Base-by-base conservation (phyloP, 2,329 filamentous ascomycete genomes). In the Aspergillus sp. region DNA sequence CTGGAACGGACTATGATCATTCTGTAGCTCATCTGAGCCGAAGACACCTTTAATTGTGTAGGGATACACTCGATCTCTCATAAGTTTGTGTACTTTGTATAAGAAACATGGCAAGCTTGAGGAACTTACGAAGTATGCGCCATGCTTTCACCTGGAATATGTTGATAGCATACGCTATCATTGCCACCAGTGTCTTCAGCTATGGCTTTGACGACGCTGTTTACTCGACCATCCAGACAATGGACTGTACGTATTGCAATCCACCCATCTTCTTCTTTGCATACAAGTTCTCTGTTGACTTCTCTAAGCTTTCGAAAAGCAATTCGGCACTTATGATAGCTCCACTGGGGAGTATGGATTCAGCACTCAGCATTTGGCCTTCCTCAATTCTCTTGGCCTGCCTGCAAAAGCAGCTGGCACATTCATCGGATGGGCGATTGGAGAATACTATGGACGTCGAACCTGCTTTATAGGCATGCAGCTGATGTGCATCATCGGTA, bases 101-200 rank as follows among this genome's bases (percentile, higher is more conserved):
- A 6, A 21, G 10, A 21, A 43, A 1, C 17, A 54, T 54, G 52
- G 13, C 38, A 9, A 15, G 36, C 21, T 12, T 54, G 21, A 54
- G 21, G 52, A 28, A n/a, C 52, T 45, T 54, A 12, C 38, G 21
- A 10, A n/a, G 6, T n/a, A 9, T 17, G 52, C 39, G 36, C 4
- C 21, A 43, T 30, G 36, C 39, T 39, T 25, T 54, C 21, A 54
- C 52, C 23, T 43, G 52, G 52, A 54, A 54, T 43, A 54, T 54
- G 52, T 9, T 54, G 52, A 41, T 54, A 12, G 52, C 52, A n/a
- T 54, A 54, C 25, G 13, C 28, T 7, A 25, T 54, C 4, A 54
- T 43, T 28, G 52, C 21, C 7, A 28, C 43, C 10, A 54, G 52
- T 43, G 52, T 54, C 1, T 43, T 43, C 9, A 54, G 52, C 39